Evolutionary conservation across 2,329 filamentous ascomycete genomes (phyloP).

Genomic region (Paraconiothyrium brasiliense): DNA sequence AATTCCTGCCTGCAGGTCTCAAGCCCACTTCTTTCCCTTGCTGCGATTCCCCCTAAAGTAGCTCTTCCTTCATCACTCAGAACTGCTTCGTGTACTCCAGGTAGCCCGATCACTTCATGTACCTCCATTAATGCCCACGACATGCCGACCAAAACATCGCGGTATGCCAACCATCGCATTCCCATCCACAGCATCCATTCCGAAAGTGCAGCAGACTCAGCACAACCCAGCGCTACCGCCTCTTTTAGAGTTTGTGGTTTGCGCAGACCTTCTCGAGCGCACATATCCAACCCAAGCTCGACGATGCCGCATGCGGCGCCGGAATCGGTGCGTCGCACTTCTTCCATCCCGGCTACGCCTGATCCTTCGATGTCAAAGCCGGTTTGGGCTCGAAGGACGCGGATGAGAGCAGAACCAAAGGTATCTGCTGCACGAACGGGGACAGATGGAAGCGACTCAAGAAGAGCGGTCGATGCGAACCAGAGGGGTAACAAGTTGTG

Average conservation of each 20-base stretch:
- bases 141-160: slow-evolving; percentile 44
- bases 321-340: slow-evolving; percentile 39
- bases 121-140: slow-evolving; percentile 44
- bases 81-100: background rate
- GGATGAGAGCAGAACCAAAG: slow-evolving; percentile 48
- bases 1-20: background rate
- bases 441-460: slow-evolving; percentile 50
- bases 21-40: background rate
- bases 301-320: slow-evolving; percentile 40
- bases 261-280: slow-evolving; percentile 23
- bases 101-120: slow-evolving; percentile 13
- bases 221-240: slow-evolving; percentile 27
- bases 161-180: slow-evolving; percentile 32
- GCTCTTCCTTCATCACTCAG: background rate
- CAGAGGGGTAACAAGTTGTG: slow-evolving; percentile 49
- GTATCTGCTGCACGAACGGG: slow-evolving; percentile 46
- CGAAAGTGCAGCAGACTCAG: slow-evolving; percentile 52
- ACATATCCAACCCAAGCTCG: slow-evolving; percentile 46
- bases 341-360: slow-evolving; percentile 54
- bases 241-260: slow-evolving; percentile 35
- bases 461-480: slow-evolving; percentile 50
- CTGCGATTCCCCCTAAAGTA: background rate
- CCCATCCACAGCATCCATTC: slow-evolving; percentile 26
- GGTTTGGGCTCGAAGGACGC: slow-evolving; percentile 52
- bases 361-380: slow-evolving; percentile 50